phyloP scores from a whole-genome alignment of 768 basidiomycete genomes.

The Tulasnella sp. region DNA sequence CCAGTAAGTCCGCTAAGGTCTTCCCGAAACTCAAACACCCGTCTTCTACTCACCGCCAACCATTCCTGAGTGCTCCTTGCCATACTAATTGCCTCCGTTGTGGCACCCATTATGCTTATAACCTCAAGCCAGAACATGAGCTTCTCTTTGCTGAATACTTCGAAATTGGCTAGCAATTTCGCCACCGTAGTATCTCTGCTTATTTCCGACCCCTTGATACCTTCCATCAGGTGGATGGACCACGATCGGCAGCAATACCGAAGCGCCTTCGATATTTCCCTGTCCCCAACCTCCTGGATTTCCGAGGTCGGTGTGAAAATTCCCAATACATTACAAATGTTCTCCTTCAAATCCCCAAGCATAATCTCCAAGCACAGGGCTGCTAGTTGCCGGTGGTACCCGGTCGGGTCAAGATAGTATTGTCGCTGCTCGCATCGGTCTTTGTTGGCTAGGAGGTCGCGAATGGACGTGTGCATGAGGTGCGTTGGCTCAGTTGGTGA shows the following conservation, averaged over 20 bases:
- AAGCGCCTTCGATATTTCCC: background rate
- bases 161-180: background rate
- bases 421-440: background rate
- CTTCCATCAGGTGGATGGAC: background rate
- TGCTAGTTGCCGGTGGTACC: background rate
- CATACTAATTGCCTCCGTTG: background rate
- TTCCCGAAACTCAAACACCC: background rate
- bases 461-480: background rate
- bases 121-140: background rate
- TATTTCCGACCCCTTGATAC: background rate
- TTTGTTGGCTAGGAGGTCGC: background rate
- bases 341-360: background rate
- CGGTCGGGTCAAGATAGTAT: background rate
- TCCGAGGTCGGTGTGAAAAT: background rate
- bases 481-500: background rate
- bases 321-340: background rate
- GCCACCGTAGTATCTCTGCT: background rate
- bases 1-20: background rate
- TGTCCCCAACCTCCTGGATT: background rate
- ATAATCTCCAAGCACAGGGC: background rate
- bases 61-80: background rate
- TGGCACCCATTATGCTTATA: background rate
- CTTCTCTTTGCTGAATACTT: background rate
- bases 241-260: background rate
- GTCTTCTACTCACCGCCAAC: background rate